Percentiles rank a stretch among this genome's conserved stretches.
Conservation (phyloP, 352 stramenopile species). For the Pythium aquatile region DNA sequence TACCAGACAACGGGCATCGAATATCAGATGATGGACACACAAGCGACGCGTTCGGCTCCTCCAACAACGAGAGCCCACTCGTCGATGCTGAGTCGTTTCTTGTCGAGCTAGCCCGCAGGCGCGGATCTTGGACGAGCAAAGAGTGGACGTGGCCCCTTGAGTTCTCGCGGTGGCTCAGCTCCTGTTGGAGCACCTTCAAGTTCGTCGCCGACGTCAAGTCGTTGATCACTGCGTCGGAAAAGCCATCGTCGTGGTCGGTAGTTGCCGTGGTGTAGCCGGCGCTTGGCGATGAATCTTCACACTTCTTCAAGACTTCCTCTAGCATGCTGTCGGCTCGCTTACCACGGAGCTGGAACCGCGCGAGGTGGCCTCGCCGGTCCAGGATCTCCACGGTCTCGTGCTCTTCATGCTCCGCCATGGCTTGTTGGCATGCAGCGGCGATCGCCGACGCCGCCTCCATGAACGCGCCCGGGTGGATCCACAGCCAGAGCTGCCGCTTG, state of each 20-base stretch:
- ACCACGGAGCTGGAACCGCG: constrained; percentile 66
- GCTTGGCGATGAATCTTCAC: constrained; percentile 1
- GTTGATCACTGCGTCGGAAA: constrained; percentile 15
- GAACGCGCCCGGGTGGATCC: constrained; percentile 74
- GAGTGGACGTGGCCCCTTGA: constrained; percentile 28
- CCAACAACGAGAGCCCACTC: constrained; percentile 32
- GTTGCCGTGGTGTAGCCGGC: background rate
- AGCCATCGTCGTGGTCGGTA: constrained; percentile 61
- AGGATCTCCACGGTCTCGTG: constrained; percentile 49
- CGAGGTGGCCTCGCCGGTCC: constrained; percentile 65
- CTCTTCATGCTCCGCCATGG: constrained; percentile 40
- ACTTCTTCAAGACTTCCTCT: constrained; percentile 7
- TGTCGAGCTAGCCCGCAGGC: constrained; percentile 17
- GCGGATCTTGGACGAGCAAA: constrained; percentile 46
- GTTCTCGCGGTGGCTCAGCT: constrained; percentile 1
- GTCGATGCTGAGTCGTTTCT: background rate
- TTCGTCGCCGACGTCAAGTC: constrained; percentile 14
- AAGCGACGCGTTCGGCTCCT: constrained; percentile 38
- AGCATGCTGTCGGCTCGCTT: constrained; percentile 42
- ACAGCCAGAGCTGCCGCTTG: constrained; percentile 78
- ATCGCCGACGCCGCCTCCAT: constrained; percentile 71
- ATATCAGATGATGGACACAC: constrained; percentile 35
- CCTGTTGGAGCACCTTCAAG: constrained; percentile 4
- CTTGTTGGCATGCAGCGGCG: constrained; percentile 43
- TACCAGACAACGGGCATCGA: constrained; percentile 54